Conservation (phyloP, 2,329 filamentous ascomycete species). For the Coniochaeta ligniaria region DNA sequence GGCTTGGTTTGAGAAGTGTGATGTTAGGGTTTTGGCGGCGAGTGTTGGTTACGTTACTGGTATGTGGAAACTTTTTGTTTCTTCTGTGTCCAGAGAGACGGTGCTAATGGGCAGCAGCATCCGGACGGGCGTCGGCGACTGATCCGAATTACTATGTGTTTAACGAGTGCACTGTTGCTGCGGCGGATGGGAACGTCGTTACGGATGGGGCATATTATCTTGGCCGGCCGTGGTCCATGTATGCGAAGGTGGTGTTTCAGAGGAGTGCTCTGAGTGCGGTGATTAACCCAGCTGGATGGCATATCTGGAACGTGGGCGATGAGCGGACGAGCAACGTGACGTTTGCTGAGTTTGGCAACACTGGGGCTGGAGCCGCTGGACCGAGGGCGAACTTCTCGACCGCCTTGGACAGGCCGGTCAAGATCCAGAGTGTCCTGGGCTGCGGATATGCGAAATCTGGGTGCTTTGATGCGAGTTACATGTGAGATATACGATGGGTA, state of each 20-base stretch:
- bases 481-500: constrained; percentile 10
- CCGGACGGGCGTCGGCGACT: constrained; percentile 27
- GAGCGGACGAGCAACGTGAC: constrained; percentile 42
- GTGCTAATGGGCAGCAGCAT: constrained; percentile 20
- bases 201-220: constrained; percentile 34
- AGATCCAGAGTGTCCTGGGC: constrained; percentile 21
- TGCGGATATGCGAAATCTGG: constrained; percentile 15
- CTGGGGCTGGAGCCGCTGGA: constrained; percentile 46
- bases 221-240: constrained; percentile 39
- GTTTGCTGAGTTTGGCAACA: constrained; percentile 54
- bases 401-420: constrained; percentile 25
- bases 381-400: constrained; percentile 37
- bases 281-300: constrained; percentile 54
- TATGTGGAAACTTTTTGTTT: constrained; percentile 12
- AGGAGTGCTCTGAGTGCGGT: constrained; percentile 42
- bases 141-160: constrained; percentile 37
- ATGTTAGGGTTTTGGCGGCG: constrained; percentile 28
- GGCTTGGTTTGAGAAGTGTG: constrained; percentile 35
- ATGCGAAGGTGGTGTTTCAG: constrained; percentile 41
- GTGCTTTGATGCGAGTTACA: constrained; percentile 20
- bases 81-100: neutral
- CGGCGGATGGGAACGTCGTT: constrained; percentile 28
- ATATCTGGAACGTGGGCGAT: constrained; percentile 40
- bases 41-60: constrained; percentile 33
- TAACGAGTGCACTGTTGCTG: constrained; percentile 34